Conservation (phyloP, 2,329 filamentous ascomycete species). For the Cercospora zeae-maydis region DNA sequence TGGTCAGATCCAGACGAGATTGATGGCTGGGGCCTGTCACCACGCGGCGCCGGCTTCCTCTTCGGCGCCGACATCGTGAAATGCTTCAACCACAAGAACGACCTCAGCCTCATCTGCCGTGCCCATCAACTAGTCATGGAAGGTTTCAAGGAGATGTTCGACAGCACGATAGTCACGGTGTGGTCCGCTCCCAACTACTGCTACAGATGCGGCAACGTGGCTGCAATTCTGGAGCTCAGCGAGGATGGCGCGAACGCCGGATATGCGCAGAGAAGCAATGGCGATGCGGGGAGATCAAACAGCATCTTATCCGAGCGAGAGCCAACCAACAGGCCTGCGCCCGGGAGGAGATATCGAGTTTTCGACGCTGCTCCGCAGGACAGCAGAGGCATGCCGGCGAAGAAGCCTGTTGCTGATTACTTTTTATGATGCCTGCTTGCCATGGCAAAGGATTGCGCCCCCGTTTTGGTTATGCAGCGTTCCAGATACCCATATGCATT, state of each 20-base stretch:
- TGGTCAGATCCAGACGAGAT: constrained; percentile 99
- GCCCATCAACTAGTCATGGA: constrained; percentile 99
- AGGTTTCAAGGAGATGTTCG: constrained; percentile 99
- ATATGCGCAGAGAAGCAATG: constrained; percentile 57
- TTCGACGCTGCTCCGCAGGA: constrained; percentile 97
- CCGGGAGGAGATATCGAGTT: constrained; percentile 85
- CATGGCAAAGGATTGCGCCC: not conserved
- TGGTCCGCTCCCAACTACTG: constrained; percentile 54
- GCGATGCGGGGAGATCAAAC: constrained; percentile 55
- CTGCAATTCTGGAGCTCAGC: constrained; percentile 85
- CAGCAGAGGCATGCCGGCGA: constrained; percentile 93
- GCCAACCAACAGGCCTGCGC: constrained; percentile 55
- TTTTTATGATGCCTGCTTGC: constrained; percentile 62
- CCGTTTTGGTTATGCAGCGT: constrained; percentile 11
- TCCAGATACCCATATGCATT: constrained; percentile 22
- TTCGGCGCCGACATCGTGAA: constrained; percentile 96
- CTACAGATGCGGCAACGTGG: constrained; percentile 57
- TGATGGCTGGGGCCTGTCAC: constrained; percentile 92
- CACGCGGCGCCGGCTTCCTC: constrained; percentile 89
- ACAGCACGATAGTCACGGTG: constrained; percentile 93
- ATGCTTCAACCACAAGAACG: constrained; percentile 90
- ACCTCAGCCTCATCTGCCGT: constrained; percentile 84
- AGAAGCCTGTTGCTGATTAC: constrained; percentile 97
- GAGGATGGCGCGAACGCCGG: constrained; percentile 66
- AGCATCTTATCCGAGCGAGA: constrained; percentile 44